Evolutionary conservation across 768 basidiomycete species (phyloP).

Genomic region (Agaricus subrufescens): DNA sequence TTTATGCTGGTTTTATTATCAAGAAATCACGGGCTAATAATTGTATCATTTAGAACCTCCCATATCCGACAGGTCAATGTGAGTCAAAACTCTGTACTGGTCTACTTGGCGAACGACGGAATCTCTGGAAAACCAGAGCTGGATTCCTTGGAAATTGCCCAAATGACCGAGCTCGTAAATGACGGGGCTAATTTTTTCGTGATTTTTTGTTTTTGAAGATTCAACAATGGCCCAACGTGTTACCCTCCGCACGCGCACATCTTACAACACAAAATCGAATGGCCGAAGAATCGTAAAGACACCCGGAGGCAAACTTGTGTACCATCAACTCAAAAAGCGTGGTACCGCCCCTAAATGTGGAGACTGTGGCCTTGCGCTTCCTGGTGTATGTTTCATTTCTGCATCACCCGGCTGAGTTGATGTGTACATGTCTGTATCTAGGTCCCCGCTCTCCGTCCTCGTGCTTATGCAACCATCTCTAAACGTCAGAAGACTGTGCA

Average conservation of each 20-base stretch:
- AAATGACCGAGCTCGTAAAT: neutral
- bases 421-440: conserved; percentile 23
- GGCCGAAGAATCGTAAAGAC: conserved; percentile 95
- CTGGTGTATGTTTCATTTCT: conserved; percentile 66
- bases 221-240: conserved; percentile 94
- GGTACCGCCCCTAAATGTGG: conserved; percentile 93
- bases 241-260: conserved; percentile 96
- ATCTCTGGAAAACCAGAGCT: neutral
- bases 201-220: conserved; percentile 14
- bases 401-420: neutral
- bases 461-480: conserved; percentile 92
- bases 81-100: conserved; percentile 21
- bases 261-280: conserved; percentile 98
- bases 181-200: conserved; percentile 3
- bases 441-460: conserved; percentile 94
- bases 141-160: neutral
- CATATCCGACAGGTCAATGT: conserved; percentile 25
- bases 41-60: conserved; percentile 7
- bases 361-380: conserved; percentile 92
- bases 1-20: conserved; percentile 7
- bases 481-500: conserved; percentile 97
- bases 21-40: conserved; percentile 15
- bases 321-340: conserved; percentile 97
- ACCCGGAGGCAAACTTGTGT: conserved; percentile 96
- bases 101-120: conserved; percentile 2